phyloP scores from a whole-genome alignment of 495 filamentous ascomycete genomes.

The Penicillium salamii region DNA sequence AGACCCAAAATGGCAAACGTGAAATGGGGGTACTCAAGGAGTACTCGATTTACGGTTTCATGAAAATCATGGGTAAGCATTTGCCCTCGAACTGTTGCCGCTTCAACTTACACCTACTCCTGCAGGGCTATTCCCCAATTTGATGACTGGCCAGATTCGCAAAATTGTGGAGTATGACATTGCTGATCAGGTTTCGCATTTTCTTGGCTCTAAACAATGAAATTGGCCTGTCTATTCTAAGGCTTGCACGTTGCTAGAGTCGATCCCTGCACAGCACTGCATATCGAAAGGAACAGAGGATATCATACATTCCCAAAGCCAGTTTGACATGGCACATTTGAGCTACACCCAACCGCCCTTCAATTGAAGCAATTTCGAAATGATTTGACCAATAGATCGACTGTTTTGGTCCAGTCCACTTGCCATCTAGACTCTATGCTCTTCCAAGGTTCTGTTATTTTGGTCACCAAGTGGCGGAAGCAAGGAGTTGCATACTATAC shows the following conservation, averaged over 20 bases:
- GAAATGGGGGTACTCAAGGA: slow-evolving; percentile 31
- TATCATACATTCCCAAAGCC: too few species aligned
- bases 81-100: not conserved
- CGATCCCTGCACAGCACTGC: too few species aligned
- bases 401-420: too few species aligned
- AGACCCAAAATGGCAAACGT: slow-evolving; percentile 29
- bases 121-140: slow-evolving; percentile 10
- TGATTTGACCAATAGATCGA: too few species aligned
- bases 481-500: not conserved
- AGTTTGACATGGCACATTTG: too few species aligned
- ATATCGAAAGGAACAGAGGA: too few species aligned
- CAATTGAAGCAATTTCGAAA: too few species aligned
- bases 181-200: slow-evolving; percentile 8
- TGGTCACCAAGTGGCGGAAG: not conserved
- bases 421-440: too few species aligned
- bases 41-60: slow-evolving; percentile 31
- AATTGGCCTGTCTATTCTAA: not conserved
- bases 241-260: too few species aligned
- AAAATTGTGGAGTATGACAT: slow-evolving; percentile 12
- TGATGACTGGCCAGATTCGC: slow-evolving; percentile 6
- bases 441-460: too few species aligned
- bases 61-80: slow-evolving; percentile 33
- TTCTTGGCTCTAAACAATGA: not conserved
- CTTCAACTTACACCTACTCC: not conserved
- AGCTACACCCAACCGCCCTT: too few species aligned